These are phyloP conservation scores for Zasmidium cellare DNA, from an alignment of 2,329 filamentous ascomycete species.

Conservation along the genomic window DNA sequence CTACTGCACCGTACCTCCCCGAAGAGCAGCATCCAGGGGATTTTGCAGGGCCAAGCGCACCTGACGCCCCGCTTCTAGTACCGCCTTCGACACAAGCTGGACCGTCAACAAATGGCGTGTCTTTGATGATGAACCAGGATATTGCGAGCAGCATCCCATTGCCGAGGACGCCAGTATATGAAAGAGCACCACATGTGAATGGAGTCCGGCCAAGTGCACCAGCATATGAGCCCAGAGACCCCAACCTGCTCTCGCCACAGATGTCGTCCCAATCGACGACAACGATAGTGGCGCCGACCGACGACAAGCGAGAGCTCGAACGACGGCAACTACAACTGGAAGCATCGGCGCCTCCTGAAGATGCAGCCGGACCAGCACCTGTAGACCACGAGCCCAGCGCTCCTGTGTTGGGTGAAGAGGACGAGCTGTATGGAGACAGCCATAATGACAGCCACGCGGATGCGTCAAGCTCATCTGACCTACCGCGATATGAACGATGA, in stretches of 20 bases:
- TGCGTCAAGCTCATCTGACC: constrained; percentile 6
- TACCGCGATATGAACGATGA: constrained; percentile 23
- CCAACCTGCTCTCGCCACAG: constrained; percentile 5
- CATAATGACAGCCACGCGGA: constrained; percentile 15
- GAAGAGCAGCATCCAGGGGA: constrained; percentile 21
- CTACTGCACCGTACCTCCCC: constrained; percentile 34
- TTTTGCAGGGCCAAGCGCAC: constrained; percentile 2
- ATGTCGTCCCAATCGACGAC: constrained; percentile 1
- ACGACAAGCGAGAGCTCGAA: constrained; percentile 81
- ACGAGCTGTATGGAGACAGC: constrained; percentile 15
- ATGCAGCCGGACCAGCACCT: constrained; percentile 7
- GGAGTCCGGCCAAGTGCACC: constrained; percentile 3
- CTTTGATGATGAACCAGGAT: not conserved
- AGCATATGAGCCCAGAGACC: constrained; percentile 12
- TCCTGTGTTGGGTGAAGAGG: constrained; percentile 14
- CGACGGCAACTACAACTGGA: constrained; percentile 42
- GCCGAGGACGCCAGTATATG: constrained; percentile 18
- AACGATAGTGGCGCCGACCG: constrained; percentile 39
- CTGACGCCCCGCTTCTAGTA: constrained; percentile 21
- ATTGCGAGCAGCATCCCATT: constrained; percentile 14
- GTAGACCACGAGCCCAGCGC: constrained; percentile 10
- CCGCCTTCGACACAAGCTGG: constrained; percentile 20
- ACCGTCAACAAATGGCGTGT: constrained; percentile 6
- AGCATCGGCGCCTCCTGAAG: constrained; percentile 40
- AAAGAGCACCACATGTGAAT: not conserved